Base-by-base conservation (phyloP, 208 protist genomes). In the Trypanosoma avium region DNA sequence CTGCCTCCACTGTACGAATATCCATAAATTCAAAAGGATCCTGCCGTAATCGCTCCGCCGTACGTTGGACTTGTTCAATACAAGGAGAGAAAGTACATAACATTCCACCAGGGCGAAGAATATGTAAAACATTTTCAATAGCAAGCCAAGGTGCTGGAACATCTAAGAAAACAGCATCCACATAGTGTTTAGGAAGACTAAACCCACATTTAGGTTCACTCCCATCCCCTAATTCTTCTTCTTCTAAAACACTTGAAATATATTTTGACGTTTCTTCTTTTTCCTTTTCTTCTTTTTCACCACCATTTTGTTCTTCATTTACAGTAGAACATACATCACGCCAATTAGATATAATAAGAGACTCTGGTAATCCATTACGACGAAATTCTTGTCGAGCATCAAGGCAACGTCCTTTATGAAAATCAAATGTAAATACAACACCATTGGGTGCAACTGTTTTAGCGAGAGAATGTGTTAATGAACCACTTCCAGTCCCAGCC, bases 101-200 rank as follows among this genome's bases (percentile, higher is more conserved):
- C 73, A 94, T 88, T 9, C 90, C 92, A 30, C 84, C 87, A 13
- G 79, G 81, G 19, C 80, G 75, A 26, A 96, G 82, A 30, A 95
- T 70, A 54, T 94, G 82, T 27, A 74, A 75, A 2, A 94, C 90
- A 52, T 97, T 94, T 6, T 92, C 81, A n/a, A 97, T 72, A 21
- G 85, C 82, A 1, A 75, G 55, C 88, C 90, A 96, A 57, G 94
- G 94, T 27, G 88, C 75, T 7, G 94, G 94, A 21, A 97, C 84
- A 63, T 97, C 94, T n/a, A 97, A 76, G 57, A 97, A 97, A 27
- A 97, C 82, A 40, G 87, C 91, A 54, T 97, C 94, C 13, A 94
- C 82, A 30, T 87, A 81, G 47, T 65, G 52, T 10, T 62, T 58
- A 2, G 88, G 75, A 3, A 97, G 68, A 53, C 89, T 89, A 60